Evolutionary conservation across 345 rosid species (phyloP).

Genomic region (Gossypium sturtianum): DNA sequence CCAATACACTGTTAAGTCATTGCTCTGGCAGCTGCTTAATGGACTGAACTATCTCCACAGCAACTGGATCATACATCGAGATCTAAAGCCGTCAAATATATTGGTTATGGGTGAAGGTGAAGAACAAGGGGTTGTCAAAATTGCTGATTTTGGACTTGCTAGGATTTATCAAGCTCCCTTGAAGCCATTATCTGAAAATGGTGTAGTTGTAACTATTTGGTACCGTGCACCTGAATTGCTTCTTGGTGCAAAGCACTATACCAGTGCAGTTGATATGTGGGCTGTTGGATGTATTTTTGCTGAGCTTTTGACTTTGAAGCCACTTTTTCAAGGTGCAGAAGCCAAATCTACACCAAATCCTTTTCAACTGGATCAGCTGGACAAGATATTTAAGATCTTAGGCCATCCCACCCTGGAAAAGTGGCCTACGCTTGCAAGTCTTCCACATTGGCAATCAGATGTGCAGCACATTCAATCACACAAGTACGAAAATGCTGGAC

Average conservation of each 20-base stretch:
- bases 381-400: conserved; percentile 94
- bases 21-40: conserved; percentile 97
- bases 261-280: conserved; percentile 98
- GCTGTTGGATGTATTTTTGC: conserved; percentile 99
- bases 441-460: conserved; percentile 87
- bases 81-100: conserved; percentile 95
- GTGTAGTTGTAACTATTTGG: conserved; percentile 99
- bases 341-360: conserved; percentile 82
- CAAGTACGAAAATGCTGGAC: conserved; percentile 66
- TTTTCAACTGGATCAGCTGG: conserved; percentile 93
- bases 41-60: conserved; percentile 96
- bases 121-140: conserved; percentile 90
- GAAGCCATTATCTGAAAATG: conserved; percentile 75
- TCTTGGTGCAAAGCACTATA: conserved; percentile 96
- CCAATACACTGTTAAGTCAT: conserved; percentile 81
- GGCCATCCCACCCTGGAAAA: conserved; percentile 94
- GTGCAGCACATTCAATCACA: conserved; percentile 71
- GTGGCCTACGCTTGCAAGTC: conserved; percentile 84
- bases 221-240: conserved; percentile 99
- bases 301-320: conserved; percentile 90
- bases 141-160: conserved; percentile 98
- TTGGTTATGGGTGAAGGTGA: conserved; percentile 99
- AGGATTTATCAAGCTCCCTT: conserved; percentile 93
- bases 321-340: conserved; percentile 93
- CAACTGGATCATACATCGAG: conserved; percentile 98